Evolutionary conservation across 73 alveolate species (phyloP).

Genomic region (Blepharisma japonicum): DNA sequence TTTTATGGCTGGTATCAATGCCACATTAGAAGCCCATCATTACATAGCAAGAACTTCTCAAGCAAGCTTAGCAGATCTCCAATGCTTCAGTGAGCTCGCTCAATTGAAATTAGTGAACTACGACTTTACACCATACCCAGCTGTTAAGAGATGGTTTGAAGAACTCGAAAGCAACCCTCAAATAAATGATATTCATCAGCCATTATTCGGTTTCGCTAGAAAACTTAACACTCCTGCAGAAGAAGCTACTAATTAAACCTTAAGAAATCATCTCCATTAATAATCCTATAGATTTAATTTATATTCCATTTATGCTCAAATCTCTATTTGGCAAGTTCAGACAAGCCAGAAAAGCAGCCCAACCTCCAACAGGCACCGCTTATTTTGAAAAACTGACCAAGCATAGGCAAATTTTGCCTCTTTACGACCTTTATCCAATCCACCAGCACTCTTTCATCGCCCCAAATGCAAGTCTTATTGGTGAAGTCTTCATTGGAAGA

Average conservation of each 20-base stretch:
- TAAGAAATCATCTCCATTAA: no score
- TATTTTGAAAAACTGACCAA: constrained; percentile 23
- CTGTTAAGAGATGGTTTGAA: constrained; percentile 38
- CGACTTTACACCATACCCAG: constrained; percentile 48
- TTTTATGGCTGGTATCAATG: not conserved
- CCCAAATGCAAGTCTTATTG: constrained; percentile 56
- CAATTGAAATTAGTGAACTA: constrained; percentile 34
- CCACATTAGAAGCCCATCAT: constrained; percentile 2
- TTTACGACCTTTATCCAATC: constrained; percentile 51
- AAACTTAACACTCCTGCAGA: no score
- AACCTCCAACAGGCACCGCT: constrained; percentile 25
- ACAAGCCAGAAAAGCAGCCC: constrained; percentile 7
- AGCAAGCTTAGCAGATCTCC: constrained; percentile 43
- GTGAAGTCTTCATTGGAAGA: constrained; percentile 53
- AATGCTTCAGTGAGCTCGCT: constrained; percentile 45
- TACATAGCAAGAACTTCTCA: constrained; percentile 30
- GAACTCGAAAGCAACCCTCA: not conserved
- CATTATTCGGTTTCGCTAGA: no score
- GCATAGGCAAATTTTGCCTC: constrained; percentile 51
- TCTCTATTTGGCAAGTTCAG: not conserved
- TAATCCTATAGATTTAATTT: no score
- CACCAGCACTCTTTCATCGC: constrained; percentile 46
- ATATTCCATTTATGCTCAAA: no score
- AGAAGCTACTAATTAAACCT: no score
- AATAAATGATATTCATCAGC: no score